Evolutionary conservation across 2,329 filamentous ascomycete genomes (phyloP), one percentile per base, ranked within the genome.

Genomic region (Exophiala mesophila): DNA sequence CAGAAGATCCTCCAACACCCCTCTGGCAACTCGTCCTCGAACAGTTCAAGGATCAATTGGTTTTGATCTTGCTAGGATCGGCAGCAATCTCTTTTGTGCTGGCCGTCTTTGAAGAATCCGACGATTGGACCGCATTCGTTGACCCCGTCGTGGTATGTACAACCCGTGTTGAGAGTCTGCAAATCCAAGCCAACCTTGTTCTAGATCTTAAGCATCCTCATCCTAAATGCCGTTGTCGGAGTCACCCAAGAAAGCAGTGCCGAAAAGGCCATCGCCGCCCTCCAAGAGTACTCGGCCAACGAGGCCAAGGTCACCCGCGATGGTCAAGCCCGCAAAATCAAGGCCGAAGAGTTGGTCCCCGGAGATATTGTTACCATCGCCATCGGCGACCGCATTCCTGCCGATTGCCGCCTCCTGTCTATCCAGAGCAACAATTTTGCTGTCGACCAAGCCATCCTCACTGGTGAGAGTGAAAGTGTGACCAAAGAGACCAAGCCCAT

Each of bases 211-310:
- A 97, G 90, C 18, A 98, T 98, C 60, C 76, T 98, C 33, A 84
- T 98, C 52, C 81, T 98, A 58, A 98, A 98, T 69, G 86, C 92
- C 49, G 83, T 98, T 55, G 92, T 98, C 52, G 92, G 92, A 62
- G 92, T 98, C 19, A 96, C 90, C 43, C 92, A 98, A 73, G 92
- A 98, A 73, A 96, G 87, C 68, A 96, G 89, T 62, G 92, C 92
- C 54, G 92, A 98, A 67, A 96, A 97, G 71, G 92, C 92, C 38
- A 98, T 98, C 63, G 89, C 92, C 18, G 92, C 92, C 32, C 78
- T 98, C 44, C 92, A 98, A 69, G 90, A 98, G 77, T 98, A 98
- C 71, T 97, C 90, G 20, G 92, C 92, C 60, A 98, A 97, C 67
- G 88, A 95, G 67, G 90, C 92, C 56, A 98, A 90, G 63, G 90